phyloP scores from a whole-genome alignment of 352 stramenopile species.

The Globisporangium nodosum region DNA sequence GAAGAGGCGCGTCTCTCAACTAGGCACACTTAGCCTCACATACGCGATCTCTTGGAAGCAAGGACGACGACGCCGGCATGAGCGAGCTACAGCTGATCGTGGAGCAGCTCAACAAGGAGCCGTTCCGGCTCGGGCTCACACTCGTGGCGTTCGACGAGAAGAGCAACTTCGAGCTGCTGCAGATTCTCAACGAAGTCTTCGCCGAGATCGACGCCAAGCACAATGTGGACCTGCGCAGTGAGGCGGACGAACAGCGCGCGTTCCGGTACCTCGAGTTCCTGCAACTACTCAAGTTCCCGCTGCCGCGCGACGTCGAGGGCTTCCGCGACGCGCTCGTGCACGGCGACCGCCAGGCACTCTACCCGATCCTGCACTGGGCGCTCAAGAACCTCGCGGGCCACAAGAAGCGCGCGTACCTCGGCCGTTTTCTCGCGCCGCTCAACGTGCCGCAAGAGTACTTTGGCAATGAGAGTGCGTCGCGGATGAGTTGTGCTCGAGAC shows the following conservation, averaged over 20 bases:
- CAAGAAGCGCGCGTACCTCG: conserved; percentile 93
- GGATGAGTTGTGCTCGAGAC: not conserved
- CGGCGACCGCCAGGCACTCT: conserved; percentile 86
- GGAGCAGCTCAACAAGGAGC: conserved; percentile 90
- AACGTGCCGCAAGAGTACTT: conserved; percentile 93
- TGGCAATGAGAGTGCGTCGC: conserved; percentile 55
- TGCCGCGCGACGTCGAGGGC: conserved; percentile 62
- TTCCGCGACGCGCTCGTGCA: conserved; percentile 75
- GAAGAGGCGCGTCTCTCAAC: no score
- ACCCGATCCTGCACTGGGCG: conserved; percentile 90
- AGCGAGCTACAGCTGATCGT: conserved; percentile 91
- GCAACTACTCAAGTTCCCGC: conserved; percentile 90
- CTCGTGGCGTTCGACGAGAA: conserved; percentile 94
- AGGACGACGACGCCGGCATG: conserved; percentile 36
- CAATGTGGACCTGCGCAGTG: conserved; percentile 80
- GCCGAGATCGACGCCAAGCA: conserved; percentile 83
- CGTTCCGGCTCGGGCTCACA: conserved; percentile 86
- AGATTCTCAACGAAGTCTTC: conserved; percentile 93
- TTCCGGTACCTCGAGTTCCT: conserved; percentile 90
- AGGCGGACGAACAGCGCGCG: conserved; percentile 69
- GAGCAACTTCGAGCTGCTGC: conserved; percentile 89
- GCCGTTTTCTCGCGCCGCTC: conserved; percentile 88
- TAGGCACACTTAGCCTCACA: not conserved
- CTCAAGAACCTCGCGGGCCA: conserved; percentile 84
- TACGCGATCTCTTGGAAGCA: not conserved